A percentile compares a stretch with the other conserved stretches of the same genome.
These are phyloP conservation scores for Trichoderma koningii DNA, from an alignment of 2,329 filamentous ascomycete species.

Conservation along the genomic window DNA sequence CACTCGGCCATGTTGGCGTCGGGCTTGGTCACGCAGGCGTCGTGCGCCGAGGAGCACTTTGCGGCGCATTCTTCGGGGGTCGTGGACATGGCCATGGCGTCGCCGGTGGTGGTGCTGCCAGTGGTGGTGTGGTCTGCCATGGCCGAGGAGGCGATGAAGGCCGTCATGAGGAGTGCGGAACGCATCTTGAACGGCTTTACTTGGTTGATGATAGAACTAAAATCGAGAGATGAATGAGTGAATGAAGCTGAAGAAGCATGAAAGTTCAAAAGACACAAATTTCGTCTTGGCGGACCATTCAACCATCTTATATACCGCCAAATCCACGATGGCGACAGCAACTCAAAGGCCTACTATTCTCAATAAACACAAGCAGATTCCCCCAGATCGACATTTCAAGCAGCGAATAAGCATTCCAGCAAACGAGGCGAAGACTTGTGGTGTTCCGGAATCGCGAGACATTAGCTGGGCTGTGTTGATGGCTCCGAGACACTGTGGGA, in stretches of 20 bases:
- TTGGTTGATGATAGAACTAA: not conserved
- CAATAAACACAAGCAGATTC: not conserved
- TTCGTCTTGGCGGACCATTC: not conserved
- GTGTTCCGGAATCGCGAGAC: not conserved
- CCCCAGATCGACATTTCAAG: too few relatives aligned
- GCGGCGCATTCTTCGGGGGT: slow-evolving; percentile 5
- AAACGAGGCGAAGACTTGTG: slow-evolving; percentile 10
- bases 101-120: too few relatives aligned
- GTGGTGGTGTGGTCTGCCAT: not conserved
- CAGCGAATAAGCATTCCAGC: not conserved
- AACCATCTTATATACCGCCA: not conserved
- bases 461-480: not conserved
- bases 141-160: slow-evolving; percentile 12
- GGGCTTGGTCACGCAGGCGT: not conserved
- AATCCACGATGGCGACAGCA: not conserved
- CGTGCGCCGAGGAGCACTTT: slow-evolving; percentile 8
- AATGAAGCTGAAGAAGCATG: not conserved
- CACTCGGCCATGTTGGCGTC: slow-evolving; percentile 33
- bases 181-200: not conserved
- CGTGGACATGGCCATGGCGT: too few relatives aligned
- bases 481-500: not conserved
- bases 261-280: not conserved
- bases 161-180: slow-evolving; percentile 6
- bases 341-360: too few relatives aligned
- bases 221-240: not conserved